phyloP scores from a whole-genome alignment of 1,284 basidiomycete species.

The Vanrija sp. region DNA sequence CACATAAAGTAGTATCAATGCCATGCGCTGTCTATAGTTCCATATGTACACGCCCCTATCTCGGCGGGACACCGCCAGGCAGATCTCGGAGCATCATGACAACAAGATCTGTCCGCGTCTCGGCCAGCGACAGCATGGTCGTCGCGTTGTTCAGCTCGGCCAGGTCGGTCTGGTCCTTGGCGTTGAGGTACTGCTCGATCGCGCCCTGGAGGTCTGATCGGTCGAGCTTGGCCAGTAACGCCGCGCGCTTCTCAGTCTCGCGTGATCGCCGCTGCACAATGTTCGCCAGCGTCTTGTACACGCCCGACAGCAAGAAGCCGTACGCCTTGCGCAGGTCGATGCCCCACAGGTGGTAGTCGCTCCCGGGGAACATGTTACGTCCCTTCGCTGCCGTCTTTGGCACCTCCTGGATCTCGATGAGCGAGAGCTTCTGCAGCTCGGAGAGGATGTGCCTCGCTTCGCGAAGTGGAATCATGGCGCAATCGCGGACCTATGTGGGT shows the following conservation, averaged over 20 bases:
- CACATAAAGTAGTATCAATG: too few relatives aligned
- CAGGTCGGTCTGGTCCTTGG: conserved; percentile 46
- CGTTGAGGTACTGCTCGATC: conserved; percentile 47
- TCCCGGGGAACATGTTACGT: conserved; percentile 50
- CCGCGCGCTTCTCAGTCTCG: conserved; percentile 63
- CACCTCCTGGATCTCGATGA: conserved; percentile 86
- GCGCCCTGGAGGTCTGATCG: conserved; percentile 62
- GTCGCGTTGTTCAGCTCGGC: conserved; percentile 54
- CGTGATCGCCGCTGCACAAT: conserved; percentile 65
- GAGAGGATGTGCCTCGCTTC: conserved; percentile 78
- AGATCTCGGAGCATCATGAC: conserved; percentile 81
- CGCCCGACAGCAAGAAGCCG: conserved; percentile 64
- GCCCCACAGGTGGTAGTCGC: conserved; percentile 65
- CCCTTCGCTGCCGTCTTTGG: conserved; percentile 82
- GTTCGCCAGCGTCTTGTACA: conserved; percentile 86
- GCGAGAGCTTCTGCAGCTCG: conserved; percentile 68
- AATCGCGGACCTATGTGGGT: conserved; percentile 75
- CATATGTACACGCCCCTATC: not conserved
- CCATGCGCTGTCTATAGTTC: too few relatives aligned
- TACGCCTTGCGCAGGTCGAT: conserved; percentile 80
- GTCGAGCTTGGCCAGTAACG: conserved; percentile 71
- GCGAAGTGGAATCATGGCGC: conserved; percentile 85
- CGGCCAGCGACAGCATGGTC: conserved; percentile 67
- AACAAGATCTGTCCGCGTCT: conserved; percentile 75
- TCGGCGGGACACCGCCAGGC: conserved; percentile 33